Evolutionary conservation across 805 yeast species (phyloP).

Genomic region (Priceomyces castillae): DNA sequence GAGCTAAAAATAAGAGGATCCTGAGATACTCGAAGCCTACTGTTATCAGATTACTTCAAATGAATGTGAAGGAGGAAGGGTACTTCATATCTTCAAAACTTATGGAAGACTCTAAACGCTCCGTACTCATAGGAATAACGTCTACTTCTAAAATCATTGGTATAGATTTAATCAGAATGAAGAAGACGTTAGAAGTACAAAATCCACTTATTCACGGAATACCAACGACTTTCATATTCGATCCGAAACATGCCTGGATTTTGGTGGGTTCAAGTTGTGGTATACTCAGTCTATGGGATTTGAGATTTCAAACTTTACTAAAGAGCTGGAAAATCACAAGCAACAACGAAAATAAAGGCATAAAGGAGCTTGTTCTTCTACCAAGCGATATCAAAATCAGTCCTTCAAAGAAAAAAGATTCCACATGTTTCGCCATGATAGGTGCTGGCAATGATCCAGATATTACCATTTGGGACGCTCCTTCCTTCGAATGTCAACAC

Average conservation of each 20-base stretch:
- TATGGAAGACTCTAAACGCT: conserved; percentile 35
- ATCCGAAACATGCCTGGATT: conserved; percentile 56
- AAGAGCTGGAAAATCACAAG: conserved; percentile 58
- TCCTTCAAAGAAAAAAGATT: conserved; percentile 12
- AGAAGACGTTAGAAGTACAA: conserved; percentile 36
- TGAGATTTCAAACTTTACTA: conserved; percentile 60
- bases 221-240: conserved; percentile 58
- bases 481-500: conserved; percentile 54
- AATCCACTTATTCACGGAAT: conserved; percentile 67
- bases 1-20: conserved; percentile 34
- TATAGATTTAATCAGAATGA: conserved; percentile 60
- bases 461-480: conserved; percentile 73
- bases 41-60: conserved; percentile 40
- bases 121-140: conserved; percentile 51
- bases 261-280: conserved; percentile 76
- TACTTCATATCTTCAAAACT: conserved; percentile 46
- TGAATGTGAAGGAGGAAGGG: conserved; percentile 33
- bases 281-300: conserved; percentile 75
- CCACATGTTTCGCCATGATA: conserved; percentile 10
- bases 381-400: conserved; percentile 37
- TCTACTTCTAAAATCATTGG: conserved; percentile 49
- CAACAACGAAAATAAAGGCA: conserved; percentile 30
- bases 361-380: conserved; percentile 45
- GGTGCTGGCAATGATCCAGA: conserved; percentile 37
- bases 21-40: conserved; percentile 24